Base-by-base conservation (phyloP, 1,139 yeast species). In the Sugiyamaella grinbergsii region DNA sequence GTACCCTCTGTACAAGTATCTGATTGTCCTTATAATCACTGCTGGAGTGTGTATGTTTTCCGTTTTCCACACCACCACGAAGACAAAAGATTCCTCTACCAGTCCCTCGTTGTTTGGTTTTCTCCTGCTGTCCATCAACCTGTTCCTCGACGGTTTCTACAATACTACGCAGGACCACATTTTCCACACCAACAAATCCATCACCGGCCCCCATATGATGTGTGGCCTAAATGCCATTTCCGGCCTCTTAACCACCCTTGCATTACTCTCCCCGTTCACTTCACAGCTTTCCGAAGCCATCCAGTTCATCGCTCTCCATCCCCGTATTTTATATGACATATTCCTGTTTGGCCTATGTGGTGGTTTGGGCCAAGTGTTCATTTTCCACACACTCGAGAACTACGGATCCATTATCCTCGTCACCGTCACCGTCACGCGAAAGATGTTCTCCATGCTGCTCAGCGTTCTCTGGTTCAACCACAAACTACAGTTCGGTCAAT, bases 361-460 rank as follows among this genome's bases (percentile, higher is more conserved):
- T 1, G 85, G 97, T 0, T 62, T 89, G 36, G 99, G 99, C 11
- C 98, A 93, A 66, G 81, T 91, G 15, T 93, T 93, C 68, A 89
- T 93, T 45, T 93, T 91, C 67, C 71, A 83, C 51, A 89, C 96
- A 0, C 72, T 93, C 46, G 95, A 88, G 60, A 75, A 80, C 54
- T 93, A 87, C 64, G 96, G 93, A 47, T 87, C 96, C 2, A 73
- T 93, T 54, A 79, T 88, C 1, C 73, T 93, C 49, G 90, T 93
- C 31, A 91, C 96, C 26, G 94, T 95, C 16, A 94, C 98, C 0
- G 97, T 93, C 6, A 91, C 98, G 0, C 78, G 99, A 58, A 93
- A 93, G 65, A 91, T 93, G 97, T 74, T 90, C 49, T 89, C 97
- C 47, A 91, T 93, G 98, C 76, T 90, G 18, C 71, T 93, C 53